phyloP scores from a whole-genome alignment of 352 stramenopile species.

The Globisporangium echinulatum region DNA sequence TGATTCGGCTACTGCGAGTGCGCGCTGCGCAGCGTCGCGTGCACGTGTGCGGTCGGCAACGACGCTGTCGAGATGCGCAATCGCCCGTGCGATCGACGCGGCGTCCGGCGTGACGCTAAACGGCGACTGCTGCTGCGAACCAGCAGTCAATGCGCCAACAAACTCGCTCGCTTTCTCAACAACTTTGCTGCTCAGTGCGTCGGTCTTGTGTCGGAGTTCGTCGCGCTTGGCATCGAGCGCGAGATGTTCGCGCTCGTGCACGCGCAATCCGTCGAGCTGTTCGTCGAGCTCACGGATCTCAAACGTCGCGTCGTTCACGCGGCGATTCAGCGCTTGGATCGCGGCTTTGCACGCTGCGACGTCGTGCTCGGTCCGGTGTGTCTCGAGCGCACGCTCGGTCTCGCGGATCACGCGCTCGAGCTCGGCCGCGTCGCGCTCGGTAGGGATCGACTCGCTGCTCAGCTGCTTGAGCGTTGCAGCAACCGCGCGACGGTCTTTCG shows the following conservation, averaged over 20 bases:
- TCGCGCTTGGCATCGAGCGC: slow-evolving; percentile 41
- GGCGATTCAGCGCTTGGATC: slow-evolving; percentile 35
- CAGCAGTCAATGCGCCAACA: slow-evolving; percentile 27
- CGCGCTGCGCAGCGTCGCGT: slow-evolving; percentile 20
- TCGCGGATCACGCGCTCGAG: slow-evolving; percentile 39
- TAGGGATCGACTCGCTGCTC: slow-evolving; percentile 26
- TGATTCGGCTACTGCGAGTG: slow-evolving; percentile 25
- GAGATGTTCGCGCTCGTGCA: slow-evolving; percentile 40
- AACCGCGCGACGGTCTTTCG: slow-evolving; percentile 34
- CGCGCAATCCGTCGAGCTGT: slow-evolving; percentile 49
- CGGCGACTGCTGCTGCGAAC: neutral
- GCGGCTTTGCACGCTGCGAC: slow-evolving; percentile 28
- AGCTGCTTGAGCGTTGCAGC: slow-evolving; percentile 35
- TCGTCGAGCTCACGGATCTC: slow-evolving; percentile 37
- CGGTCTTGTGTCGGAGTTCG: slow-evolving; percentile 35
- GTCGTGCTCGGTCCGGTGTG: slow-evolving; percentile 39
- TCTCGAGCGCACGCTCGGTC: slow-evolving; percentile 32
- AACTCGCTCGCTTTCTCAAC: slow-evolving; percentile 34
- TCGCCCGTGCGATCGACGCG: slow-evolving; percentile 16
- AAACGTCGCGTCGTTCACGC: slow-evolving; percentile 36
- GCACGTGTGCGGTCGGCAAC: slow-evolving; percentile 17
- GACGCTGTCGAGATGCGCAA: slow-evolving; percentile 22
- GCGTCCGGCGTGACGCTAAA: slow-evolving; percentile 22
- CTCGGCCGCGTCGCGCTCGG: slow-evolving; percentile 41
- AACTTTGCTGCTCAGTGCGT: slow-evolving; percentile 34